Evolutionary conservation across 495 filamentous ascomycete species (phyloP).

Genomic region (Neohortaea acidophila): DNA sequence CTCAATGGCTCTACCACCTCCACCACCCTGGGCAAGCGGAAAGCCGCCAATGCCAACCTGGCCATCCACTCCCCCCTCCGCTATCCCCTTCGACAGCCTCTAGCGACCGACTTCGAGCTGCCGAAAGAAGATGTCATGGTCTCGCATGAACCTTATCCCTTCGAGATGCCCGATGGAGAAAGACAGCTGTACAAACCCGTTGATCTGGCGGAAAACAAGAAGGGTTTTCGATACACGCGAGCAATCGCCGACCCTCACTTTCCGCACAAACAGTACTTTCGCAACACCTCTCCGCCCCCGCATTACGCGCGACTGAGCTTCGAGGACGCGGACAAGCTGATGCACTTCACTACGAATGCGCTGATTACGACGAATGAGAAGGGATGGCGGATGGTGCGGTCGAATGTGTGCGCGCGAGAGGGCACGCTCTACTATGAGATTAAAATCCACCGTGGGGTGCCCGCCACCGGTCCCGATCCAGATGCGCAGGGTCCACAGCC

Average conservation of each 20-base stretch:
- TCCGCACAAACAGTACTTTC: conserved; percentile 73
- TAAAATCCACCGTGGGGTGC: conserved; percentile 60
- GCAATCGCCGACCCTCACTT: conserved; percentile 81
- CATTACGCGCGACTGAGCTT: conserved; percentile 72
- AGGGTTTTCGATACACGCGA: conserved; percentile 77
- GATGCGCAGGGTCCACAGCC: conserved; percentile 19
- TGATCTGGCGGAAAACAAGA: conserved; percentile 63
- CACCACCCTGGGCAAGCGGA: conserved; percentile 9
- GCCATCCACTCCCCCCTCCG: conserved; percentile 25
- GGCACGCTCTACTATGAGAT: conserved; percentile 91
- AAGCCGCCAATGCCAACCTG: conserved; percentile 18
- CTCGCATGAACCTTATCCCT: conserved; percentile 26
- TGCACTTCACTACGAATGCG: conserved; percentile 48
- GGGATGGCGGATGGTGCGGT: conserved; percentile 68
- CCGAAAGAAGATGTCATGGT: conserved; percentile 25
- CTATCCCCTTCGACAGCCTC: conserved; percentile 26
- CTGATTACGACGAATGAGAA: conserved; percentile 62
- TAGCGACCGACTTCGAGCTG: conserved; percentile 23
- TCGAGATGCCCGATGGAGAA: conserved; percentile 25
- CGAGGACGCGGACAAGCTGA: conserved; percentile 72
- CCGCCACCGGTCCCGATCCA: conserved; percentile 28
- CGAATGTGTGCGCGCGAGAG: conserved; percentile 83
- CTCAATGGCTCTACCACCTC: conserved; percentile 8
- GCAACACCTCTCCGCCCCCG: conserved; percentile 71
- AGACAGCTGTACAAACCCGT: conserved; percentile 26